A percentile compares a stretch with the other conserved stretches of the same genome.
phyloP scores from a whole-genome alignment of 345 rosid genomes.

The Punica granatum region DNA sequence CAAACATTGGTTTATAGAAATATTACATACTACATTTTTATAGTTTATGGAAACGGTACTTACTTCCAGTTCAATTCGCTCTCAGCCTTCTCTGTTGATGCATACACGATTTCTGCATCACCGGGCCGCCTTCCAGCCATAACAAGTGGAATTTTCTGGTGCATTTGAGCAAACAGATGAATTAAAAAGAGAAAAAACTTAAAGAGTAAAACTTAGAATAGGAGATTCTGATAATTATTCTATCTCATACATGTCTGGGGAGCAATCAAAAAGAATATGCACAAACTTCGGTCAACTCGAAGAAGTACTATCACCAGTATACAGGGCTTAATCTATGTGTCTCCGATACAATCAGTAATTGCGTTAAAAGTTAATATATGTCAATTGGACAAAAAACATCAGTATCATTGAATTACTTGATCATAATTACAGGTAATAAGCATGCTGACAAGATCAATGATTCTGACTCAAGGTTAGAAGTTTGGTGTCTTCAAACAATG shows the following conservation, averaged over 20 bases:
- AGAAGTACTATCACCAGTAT: background rate
- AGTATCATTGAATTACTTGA: background rate
- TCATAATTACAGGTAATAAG: background rate
- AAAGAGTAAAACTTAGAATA: background rate
- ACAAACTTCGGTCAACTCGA: background rate
- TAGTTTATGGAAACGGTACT: slow-evolving; percentile 18
- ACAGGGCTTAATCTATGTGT: background rate
- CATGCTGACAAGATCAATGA: no score
- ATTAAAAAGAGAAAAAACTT: background rate
- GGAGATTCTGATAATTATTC: background rate
- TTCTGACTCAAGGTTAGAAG: background rate
- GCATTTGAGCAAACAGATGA: background rate
- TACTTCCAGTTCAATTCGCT: slow-evolving; percentile 86
- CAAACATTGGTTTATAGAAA: background rate
- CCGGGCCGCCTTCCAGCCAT: slow-evolving; percentile 73
- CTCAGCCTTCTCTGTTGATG: slow-evolving; percentile 78
- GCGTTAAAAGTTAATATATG: no score
- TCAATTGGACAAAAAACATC: background rate
- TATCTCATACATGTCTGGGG: background rate
- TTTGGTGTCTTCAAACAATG: background rate
- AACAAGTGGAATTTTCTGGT: slow-evolving; percentile 76
- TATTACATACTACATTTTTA: no score
- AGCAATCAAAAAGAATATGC: background rate
- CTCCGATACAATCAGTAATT: no score
- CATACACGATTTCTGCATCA: slow-evolving; percentile 82